Evolutionary conservation across 768 basidiomycete species (phyloP).

Genomic region (Cystofilobasidium bisporidii): DNA sequence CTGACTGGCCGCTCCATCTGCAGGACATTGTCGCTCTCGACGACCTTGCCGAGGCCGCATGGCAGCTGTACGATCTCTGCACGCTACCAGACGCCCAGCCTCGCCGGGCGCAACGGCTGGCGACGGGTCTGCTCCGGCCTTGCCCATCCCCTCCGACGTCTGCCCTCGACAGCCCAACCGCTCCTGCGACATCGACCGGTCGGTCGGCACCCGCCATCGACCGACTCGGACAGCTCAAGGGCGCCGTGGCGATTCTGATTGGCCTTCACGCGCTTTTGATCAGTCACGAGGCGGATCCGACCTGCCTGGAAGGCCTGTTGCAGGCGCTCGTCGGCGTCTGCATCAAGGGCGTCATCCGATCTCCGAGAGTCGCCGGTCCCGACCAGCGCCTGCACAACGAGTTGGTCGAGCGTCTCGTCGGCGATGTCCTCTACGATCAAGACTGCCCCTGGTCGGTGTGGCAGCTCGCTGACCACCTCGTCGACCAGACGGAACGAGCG

Average conservation of each 20-base stretch:
- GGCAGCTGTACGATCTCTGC: not conserved
- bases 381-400: constrained; percentile 4
- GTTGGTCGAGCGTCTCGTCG: not conserved
- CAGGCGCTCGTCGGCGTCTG: constrained; percentile 15
- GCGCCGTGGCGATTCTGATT: not conserved
- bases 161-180: not conserved
- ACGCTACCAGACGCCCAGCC: not conserved
- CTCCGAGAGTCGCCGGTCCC: not conserved
- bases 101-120: not conserved
- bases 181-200: not conserved
- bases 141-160: not conserved
- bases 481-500: not conserved
- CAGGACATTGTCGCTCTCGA: not conserved
- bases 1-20: not conserved
- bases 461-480: not conserved
- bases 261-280: constrained; percentile 2
- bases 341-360: constrained; percentile 9
- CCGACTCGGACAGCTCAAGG: not conserved
- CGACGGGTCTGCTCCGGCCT: not conserved
- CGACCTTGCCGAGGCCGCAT: not conserved
- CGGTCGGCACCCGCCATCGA: not conserved
- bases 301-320: not conserved
- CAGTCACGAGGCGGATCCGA: not conserved
- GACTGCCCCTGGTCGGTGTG: not conserved
- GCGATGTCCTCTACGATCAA: not conserved